Conservation (phyloP, 2,329 filamentous ascomycete genomes). For the Pseudopyricularia cyperi region DNA sequence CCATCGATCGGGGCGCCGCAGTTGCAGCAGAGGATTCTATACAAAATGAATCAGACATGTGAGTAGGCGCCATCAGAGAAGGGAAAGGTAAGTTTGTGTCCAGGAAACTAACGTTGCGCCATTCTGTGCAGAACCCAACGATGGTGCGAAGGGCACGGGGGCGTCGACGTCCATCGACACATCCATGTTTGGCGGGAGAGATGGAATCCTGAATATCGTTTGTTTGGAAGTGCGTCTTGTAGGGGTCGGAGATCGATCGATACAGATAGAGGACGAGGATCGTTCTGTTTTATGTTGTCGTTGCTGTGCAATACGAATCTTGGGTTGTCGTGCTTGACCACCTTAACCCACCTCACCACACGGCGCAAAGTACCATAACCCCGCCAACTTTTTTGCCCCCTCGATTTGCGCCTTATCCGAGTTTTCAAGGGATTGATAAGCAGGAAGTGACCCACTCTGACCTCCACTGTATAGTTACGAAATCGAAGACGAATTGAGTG, state of each 20-base stretch:
- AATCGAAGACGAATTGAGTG: too few relatives aligned
- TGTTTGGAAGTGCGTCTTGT: too few relatives aligned
- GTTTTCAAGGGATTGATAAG: constrained; percentile 1
- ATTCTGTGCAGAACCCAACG: constrained; percentile 12
- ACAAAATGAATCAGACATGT: background rate
- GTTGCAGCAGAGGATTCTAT: constrained; percentile 91
- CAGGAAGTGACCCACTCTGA: background rate
- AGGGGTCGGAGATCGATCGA: too few relatives aligned
- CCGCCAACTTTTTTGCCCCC: background rate
- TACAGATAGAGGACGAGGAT: too few relatives aligned
- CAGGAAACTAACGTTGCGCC: constrained; percentile 15
- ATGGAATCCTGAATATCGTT: too few relatives aligned
- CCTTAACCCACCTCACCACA: too few relatives aligned
- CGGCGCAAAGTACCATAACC: too few relatives aligned
- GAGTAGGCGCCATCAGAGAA: constrained; percentile 1
- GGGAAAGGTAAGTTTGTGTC: background rate
- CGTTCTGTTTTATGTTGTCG: too few relatives aligned
- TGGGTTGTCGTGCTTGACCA: too few relatives aligned
- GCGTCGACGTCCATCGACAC: constrained; percentile 18
- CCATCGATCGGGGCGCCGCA: constrained; percentile 94
- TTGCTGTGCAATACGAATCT: too few relatives aligned
- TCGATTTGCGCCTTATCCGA: constrained; percentile 1
- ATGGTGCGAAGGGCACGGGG: constrained; percentile 14
- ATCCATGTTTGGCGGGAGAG: constrained; percentile 1
- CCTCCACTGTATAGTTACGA: background rate